Percentiles rank a stretch among this genome's conserved stretches.
phyloP scores from a whole-genome alignment of 2,329 filamentous ascomycete genomes.

The Annulohypoxylon truncatum region DNA sequence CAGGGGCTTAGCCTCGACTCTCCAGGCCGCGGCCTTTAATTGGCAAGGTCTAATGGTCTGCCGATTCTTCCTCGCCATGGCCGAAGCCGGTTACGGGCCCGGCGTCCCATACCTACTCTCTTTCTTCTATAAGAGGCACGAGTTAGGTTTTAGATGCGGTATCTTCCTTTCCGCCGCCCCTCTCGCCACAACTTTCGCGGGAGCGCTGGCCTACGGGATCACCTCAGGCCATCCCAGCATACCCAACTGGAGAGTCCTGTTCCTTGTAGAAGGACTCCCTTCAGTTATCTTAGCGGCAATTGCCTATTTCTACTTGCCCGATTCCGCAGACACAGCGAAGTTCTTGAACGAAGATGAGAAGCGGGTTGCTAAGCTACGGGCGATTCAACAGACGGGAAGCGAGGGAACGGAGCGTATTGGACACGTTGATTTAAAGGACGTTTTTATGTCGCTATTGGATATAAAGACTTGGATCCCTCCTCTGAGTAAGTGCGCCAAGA shows the following conservation, averaged over 20 bases:
- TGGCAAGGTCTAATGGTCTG: slow-evolving; percentile 49
- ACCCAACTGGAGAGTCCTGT: slow-evolving; percentile 55
- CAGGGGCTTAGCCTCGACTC: slow-evolving; percentile 49
- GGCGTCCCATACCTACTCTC: slow-evolving; percentile 52
- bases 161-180: slow-evolving; percentile 62
- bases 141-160: slow-evolving; percentile 56
- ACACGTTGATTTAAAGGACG: slow-evolving; percentile 58
- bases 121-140: slow-evolving; percentile 57
- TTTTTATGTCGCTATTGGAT: slow-evolving; percentile 59
- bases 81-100: slow-evolving; percentile 51
- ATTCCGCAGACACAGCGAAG: slow-evolving; percentile 62
- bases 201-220: slow-evolving; percentile 75
- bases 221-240: slow-evolving; percentile 68
- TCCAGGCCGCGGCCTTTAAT: slow-evolving; percentile 49
- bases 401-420: slow-evolving; percentile 61
- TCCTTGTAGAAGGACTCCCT: slow-evolving; percentile 52
- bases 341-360: slow-evolving; percentile 70
- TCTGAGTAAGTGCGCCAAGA: slow-evolving; percentile 39
- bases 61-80: slow-evolving; percentile 49
- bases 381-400: slow-evolving; percentile 64
- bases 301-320: slow-evolving; percentile 50
- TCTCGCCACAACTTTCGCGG: slow-evolving; percentile 76
- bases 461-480: slow-evolving; percentile 63
- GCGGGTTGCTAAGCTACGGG: slow-evolving; percentile 64
- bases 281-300: slow-evolving; percentile 49